Percentiles rank a stretch among this genome's conserved stretches.
Evolutionary conservation across 2,329 filamentous ascomycete species (phyloP).

Genomic region (Aphanoascus verrucosus): DNA sequence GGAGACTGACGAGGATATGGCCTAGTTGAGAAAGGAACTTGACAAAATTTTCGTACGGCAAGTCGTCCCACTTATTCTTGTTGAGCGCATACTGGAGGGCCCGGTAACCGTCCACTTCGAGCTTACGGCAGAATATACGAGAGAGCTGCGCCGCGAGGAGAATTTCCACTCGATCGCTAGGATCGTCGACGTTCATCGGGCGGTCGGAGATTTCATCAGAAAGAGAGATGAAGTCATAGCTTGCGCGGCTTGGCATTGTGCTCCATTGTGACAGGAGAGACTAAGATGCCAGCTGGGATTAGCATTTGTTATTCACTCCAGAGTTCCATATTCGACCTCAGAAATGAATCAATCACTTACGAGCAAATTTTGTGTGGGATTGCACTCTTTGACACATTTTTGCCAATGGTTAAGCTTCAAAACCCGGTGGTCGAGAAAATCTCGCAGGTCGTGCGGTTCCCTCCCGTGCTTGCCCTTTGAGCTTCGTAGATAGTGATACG

Average conservation of each 20-base stretch:
- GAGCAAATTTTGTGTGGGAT: conserved; percentile 32
- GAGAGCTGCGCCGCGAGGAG: conserved; percentile 36
- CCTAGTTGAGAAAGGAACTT: conserved; percentile 33
- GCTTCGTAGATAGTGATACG: conserved; percentile 32
- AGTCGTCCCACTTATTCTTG: conserved; percentile 38
- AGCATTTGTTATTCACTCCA: neutral
- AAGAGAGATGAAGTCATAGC: conserved; percentile 32
- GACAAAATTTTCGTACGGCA: conserved; percentile 33
- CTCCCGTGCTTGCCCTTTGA: conserved; percentile 32
- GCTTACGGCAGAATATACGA: conserved; percentile 37
- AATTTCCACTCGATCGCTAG: conserved; percentile 31
- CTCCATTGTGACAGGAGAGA: conserved; percentile 35
- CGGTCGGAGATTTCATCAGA: conserved; percentile 24
- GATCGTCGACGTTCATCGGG: conserved; percentile 32
- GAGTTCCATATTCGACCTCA: neutral
- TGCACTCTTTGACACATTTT: conserved; percentile 32
- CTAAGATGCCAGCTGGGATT: conserved; percentile 18
- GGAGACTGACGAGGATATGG: conserved; percentile 34
- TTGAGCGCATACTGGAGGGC: conserved; percentile 37
- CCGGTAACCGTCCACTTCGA: conserved; percentile 38
- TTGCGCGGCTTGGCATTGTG: conserved; percentile 39
- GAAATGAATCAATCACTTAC: conserved; percentile 23
- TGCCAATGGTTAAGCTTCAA: conserved; percentile 37
- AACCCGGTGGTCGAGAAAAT: conserved; percentile 37
- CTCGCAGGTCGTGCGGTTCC: conserved; percentile 30